phyloP scores from a whole-genome alignment of 2,329 filamentous ascomycete species.

The Ophiosphaerella herpotricha region DNA sequence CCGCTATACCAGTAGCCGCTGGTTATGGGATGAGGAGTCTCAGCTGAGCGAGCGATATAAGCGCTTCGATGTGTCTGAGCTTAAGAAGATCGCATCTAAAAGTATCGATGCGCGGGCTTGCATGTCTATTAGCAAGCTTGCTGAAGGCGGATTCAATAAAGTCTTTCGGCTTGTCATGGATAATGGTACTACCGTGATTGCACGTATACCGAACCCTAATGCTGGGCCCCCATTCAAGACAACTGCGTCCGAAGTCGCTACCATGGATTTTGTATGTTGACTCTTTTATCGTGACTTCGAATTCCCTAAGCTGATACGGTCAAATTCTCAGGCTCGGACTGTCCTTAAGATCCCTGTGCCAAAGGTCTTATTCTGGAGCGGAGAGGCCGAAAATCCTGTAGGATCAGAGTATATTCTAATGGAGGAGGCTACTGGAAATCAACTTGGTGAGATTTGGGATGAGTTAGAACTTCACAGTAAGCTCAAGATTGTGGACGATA shows the following conservation, averaged over 20 bases:
- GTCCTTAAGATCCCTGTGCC: conserved; percentile 29
- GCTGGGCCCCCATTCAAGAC: conserved; percentile 14
- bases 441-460: conserved; percentile 37
- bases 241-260: conserved; percentile 25
- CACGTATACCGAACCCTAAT: conserved; percentile 21
- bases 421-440: conserved; percentile 38
- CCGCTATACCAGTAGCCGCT: conserved; percentile 27
- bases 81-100: conserved; percentile 39
- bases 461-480: conserved; percentile 29
- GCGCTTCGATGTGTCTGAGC: conserved; percentile 41
- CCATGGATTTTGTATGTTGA: conserved; percentile 25
- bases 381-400: conserved; percentile 18
- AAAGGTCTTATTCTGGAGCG: conserved; percentile 28
- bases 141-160: conserved; percentile 34
- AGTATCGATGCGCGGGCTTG: conserved; percentile 37
- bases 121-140: conserved; percentile 39
- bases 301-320: conserved; percentile 5
- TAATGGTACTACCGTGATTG: conserved; percentile 21
- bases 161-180: conserved; percentile 30
- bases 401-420: conserved; percentile 35
- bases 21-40: conserved; percentile 39
- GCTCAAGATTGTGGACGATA: conserved; percentile 37
- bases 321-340: conserved; percentile 9
- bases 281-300: not conserved
- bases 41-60: conserved; percentile 40